A percentile compares a stretch with the other conserved stretches of the same genome.
These are phyloP conservation scores for Phytophthora tubulina DNA, from an alignment of 352 stramenopile species.

Conservation along the genomic window DNA sequence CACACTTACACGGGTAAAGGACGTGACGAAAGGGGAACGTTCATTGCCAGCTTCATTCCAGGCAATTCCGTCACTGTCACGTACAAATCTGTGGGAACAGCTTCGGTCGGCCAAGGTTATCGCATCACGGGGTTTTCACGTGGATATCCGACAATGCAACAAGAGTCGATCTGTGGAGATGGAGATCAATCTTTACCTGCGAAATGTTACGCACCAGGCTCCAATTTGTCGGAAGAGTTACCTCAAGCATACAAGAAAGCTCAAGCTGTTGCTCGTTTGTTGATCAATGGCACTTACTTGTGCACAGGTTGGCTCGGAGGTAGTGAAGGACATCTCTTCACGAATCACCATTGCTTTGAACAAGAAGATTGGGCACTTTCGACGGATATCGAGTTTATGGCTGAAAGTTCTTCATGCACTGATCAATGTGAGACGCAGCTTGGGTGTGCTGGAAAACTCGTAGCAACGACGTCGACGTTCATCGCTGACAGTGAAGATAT, in stretches of 20 bases:
- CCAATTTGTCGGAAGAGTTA: conserved; percentile 32
- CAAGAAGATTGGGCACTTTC: conserved; percentile 31
- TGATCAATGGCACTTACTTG: conserved; percentile 60
- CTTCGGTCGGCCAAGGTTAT: conserved; percentile 37
- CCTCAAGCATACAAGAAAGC: conserved; percentile 53
- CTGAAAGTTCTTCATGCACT: conserved; percentile 61
- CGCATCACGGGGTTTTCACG: conserved; percentile 56
- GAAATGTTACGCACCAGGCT: conserved; percentile 54
- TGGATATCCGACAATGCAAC: conserved; percentile 43
- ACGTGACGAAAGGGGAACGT: conserved; percentile 44
- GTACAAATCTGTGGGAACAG: conserved; percentile 44
- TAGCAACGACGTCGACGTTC: conserved; percentile 56
- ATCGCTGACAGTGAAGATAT: conserved; percentile 46
- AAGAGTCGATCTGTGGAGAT: conserved; percentile 60
- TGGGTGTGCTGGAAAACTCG: conserved; percentile 56
- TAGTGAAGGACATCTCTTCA: conserved; percentile 74
- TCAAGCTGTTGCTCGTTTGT: conserved; percentile 62
- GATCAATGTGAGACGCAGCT: conserved; percentile 52
- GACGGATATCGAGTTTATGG: conserved; percentile 70
- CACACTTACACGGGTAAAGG: conserved; percentile 54
- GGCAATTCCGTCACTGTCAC: conserved; percentile 54
- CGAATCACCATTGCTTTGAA: conserved; percentile 76
- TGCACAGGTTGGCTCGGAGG: conserved; percentile 76
- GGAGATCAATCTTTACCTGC: conserved; percentile 62
- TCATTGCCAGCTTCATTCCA: conserved; percentile 58